These are phyloP conservation scores for Populus hybrid DNA, from an alignment of 441 rosid species.

Conservation along the genomic window DNA sequence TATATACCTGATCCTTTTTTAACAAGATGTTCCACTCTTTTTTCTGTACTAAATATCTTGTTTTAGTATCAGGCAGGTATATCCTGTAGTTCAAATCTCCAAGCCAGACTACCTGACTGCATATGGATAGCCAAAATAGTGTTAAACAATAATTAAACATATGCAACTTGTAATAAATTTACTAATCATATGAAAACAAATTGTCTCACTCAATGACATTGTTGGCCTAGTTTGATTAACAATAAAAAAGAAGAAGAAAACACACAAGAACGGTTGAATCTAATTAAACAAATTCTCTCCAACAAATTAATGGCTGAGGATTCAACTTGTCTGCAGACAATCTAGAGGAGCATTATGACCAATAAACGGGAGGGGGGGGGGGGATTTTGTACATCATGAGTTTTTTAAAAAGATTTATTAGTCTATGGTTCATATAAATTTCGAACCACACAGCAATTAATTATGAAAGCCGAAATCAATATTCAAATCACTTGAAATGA, in stretches of 20 bases:
- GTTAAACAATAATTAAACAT: not conserved
- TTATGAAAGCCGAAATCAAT: not conserved
- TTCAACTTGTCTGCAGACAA: not conserved
- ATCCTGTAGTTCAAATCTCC: constrained; percentile 96
- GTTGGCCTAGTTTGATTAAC: not conserved
- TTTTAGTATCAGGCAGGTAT: constrained; percentile 38
- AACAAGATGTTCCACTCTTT: constrained; percentile 78
- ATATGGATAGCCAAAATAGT: not conserved
- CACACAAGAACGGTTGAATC: not conserved
- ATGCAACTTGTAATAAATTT: not conserved
- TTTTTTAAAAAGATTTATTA: too few species aligned
- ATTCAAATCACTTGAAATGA: not conserved
- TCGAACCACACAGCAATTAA: not conserved
- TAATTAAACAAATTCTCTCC: not conserved
- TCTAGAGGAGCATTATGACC: not conserved
- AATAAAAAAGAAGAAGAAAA: too few species aligned
- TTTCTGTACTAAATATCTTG: constrained; percentile 46
- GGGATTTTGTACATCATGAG: not conserved
- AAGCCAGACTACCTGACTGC: constrained; percentile 86
- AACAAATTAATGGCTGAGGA: not conserved
- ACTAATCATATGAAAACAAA: not conserved
- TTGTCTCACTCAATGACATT: not conserved
- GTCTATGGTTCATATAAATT: not conserved
- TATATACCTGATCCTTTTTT: constrained; percentile 70
- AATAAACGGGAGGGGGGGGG: not conserved